These are phyloP conservation scores for Aspergillus carbonarius DNA, from an alignment of 2,329 filamentous ascomycete species.

Conservation along the genomic window DNA sequence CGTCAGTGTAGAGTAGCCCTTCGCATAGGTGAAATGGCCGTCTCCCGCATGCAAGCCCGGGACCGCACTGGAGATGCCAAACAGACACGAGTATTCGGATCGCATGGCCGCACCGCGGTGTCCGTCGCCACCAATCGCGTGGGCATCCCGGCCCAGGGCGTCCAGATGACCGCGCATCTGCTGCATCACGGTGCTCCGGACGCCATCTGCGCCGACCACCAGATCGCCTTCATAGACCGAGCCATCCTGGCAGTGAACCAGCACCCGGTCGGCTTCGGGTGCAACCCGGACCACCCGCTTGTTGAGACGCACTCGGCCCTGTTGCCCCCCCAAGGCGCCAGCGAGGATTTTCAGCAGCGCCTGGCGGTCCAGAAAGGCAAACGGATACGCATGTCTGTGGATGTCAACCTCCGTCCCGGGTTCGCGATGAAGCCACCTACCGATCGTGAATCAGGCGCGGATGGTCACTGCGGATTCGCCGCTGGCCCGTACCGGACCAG, in stretches of 20 bases:
- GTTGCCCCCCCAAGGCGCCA: neutral
- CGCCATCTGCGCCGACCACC: constrained; percentile 8
- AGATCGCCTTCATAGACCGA: neutral
- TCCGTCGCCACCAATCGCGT: too few species aligned
- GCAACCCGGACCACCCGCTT: constrained; percentile 1
- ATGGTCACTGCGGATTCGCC: too few species aligned
- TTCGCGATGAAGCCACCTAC: too few species aligned
- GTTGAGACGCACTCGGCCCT: neutral
- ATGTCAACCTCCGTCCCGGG: neutral
- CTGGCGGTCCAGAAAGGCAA: constrained; percentile 5
- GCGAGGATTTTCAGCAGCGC: neutral
- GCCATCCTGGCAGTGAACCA: neutral
- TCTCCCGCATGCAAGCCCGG: neutral
- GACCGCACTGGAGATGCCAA: neutral
- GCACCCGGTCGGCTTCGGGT: neutral
- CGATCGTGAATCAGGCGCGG: too few species aligned
- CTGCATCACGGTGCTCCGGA: neutral
- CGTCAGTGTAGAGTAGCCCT: neutral
- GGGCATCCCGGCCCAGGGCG: neutral
- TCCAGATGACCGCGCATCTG: constrained; percentile 5
- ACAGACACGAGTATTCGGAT: neutral
- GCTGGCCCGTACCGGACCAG: neutral
- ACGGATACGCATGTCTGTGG: constrained; percentile 6
- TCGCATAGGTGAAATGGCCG: neutral
- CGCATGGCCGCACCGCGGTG: neutral